Base-by-base conservation (phyloP, 1,284 basidiomycete genomes). In the Tremellales sp. region DNA sequence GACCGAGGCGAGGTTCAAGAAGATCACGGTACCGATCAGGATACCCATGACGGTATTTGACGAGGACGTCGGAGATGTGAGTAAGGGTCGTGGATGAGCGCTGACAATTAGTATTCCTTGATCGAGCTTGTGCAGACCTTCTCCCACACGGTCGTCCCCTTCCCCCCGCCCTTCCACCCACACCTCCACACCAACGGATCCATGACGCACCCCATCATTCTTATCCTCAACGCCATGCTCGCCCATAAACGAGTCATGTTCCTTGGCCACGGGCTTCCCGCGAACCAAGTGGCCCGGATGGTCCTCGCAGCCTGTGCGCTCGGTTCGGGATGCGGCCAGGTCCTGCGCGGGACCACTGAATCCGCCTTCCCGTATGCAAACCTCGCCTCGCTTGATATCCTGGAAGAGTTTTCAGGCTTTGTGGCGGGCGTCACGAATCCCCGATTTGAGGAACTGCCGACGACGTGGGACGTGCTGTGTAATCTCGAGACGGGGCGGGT, bases 351-450 rank as follows among this genome's bases (percentile, higher is more conserved):
- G 2, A 87, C 94, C 63, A 85, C 87, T 29, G 85, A 87, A 57
- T 80, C 88, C 14, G 86, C 90, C 0, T 95, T 97, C 67, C 94
- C 94, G 0, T 97, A 97, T 67, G 87, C 90, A 12, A 93, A 90
- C 63, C 75, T 97, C 48, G 84, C 83, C 18, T 89, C 87, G 48
- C 77, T 89, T 45, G 90, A 94, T 58, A 86, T 93, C 57, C 85
- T 94, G 77, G 85, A 93, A 71, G 81, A 82, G 35, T 83, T 88
- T 40, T 82, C 86, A 4, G 91, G 87, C 10, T 98, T 86, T 68
- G 91, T 98, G 47, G 93, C 92, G 5, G 93, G 93, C 3, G 92
- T 97, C 2, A 94, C 89, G 3, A 97, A 98, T 64, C 93, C 93
- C 1, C 89, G 94, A 26, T 97, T 97, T 67, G 89, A 93, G 61